A percentile compares a stretch with the other conserved stretches of the same genome.
These are phyloP conservation scores for Microbotryum scabiosae DNA, from an alignment of 1,284 basidiomycete genomes.

Conservation along the genomic window DNA sequence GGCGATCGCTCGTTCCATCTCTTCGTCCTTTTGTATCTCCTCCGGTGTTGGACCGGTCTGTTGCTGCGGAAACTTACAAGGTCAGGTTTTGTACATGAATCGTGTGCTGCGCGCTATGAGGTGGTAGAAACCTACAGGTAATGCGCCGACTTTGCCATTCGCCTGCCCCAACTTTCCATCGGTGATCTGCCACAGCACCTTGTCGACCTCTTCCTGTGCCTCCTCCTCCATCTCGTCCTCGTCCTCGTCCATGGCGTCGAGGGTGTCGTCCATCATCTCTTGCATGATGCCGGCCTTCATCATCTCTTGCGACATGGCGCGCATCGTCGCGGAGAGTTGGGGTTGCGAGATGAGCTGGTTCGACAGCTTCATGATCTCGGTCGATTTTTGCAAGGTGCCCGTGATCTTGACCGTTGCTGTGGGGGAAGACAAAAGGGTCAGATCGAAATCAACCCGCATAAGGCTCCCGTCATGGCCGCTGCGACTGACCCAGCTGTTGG, in stretches of 20 bases:
- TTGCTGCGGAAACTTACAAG: slow-evolving; percentile 2
- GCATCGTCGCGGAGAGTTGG: slow-evolving; percentile 85
- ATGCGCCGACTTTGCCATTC: slow-evolving; percentile 57
- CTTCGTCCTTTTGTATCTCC: slow-evolving; percentile 31
- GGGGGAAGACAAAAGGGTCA: not conserved
- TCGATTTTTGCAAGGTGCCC: slow-evolving; percentile 90
- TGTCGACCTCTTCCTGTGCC: slow-evolving; percentile 94
- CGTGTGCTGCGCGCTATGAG: not conserved
- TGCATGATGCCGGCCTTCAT: slow-evolving; percentile 60
- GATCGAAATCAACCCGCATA: no score
- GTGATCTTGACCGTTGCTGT: slow-evolving; percentile 95
- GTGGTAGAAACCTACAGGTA: slow-evolving; percentile 60
- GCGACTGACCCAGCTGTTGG: slow-evolving; percentile 79
- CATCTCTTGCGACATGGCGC: slow-evolving; percentile 98
- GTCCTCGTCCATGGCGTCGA: slow-evolving; percentile 54
- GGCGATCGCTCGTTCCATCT: slow-evolving; percentile 29
- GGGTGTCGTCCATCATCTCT: slow-evolving; percentile 44
- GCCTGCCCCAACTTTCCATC: slow-evolving; percentile 87
- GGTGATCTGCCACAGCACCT: slow-evolving; percentile 89
- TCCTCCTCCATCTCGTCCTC: slow-evolving; percentile 86
- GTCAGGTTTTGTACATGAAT: not conserved
- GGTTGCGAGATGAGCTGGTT: slow-evolving; percentile 86
- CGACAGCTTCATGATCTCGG: slow-evolving; percentile 97
- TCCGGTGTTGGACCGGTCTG: slow-evolving; percentile 21
- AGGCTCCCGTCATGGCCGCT: not conserved